Evolutionary conservation across 2,329 filamentous ascomycete genomes (phyloP), one percentile per base, ranked within the genome.

Genomic region (Volutella citrinella): DNA sequence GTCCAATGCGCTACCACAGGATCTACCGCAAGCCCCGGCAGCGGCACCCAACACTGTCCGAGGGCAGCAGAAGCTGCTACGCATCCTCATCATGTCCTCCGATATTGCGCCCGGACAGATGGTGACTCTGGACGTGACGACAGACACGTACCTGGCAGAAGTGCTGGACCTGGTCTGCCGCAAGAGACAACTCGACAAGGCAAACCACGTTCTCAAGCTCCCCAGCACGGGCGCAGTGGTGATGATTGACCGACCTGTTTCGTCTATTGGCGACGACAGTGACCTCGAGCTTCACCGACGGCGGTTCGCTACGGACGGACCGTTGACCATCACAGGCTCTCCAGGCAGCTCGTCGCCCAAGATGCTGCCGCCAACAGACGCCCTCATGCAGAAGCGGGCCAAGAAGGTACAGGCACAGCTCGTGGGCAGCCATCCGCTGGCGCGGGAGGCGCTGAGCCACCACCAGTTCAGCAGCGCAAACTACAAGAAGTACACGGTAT

Each of bases 131-230:
- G 80, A 86, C 42, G 85, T 87, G 27, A 90, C 84, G 1, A 88
- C 84, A 0, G 85, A 91, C 48, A 91, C 82, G 19, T 93, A 90
- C 56, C 77, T 93, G 27, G 85, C 84, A 26, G 86, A 93, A 57
- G 79, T 93, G 18, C 78, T 91, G 32, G 86, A 91, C 53, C 72
- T 80, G 45, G 82, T 87, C 4, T 93, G 87, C 57, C 77, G 81
- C 25, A 87, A 86, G 60, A 73, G 88, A 26, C 80, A 86, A 38
- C 68, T 93, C 1, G 87, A 93, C 57, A 88, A 89, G 65, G 83
- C 75, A 13, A 78, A 82, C 36, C 86, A 88, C 56, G 82, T 91
- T 6, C 74, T 94, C 43, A 89, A 87, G 60, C 74, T 91, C 10
- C 80, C 82, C 1, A 79, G 80, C 11, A 86, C 84, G 4, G 83